Conservation (phyloP, 2,329 filamentous ascomycete species). For the Daldinia eschscholtzii region DNA sequence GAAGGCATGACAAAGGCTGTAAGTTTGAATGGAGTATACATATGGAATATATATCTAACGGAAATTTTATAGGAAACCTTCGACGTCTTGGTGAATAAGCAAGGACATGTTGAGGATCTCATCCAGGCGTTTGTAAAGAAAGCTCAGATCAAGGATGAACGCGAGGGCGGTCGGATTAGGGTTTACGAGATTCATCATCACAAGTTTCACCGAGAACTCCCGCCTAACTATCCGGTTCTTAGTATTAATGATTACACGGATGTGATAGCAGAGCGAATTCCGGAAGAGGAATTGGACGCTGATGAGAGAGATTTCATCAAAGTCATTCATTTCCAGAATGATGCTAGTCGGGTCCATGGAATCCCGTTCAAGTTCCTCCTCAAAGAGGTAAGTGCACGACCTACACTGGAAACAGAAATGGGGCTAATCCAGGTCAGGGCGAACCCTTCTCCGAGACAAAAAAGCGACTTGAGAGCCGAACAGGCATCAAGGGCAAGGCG, state of each 20-base stretch:
- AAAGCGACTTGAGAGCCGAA: slow-evolving; percentile 91
- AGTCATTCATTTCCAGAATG: slow-evolving; percentile 93
- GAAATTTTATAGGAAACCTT: slow-evolving; percentile 71
- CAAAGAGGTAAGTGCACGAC: slow-evolving; percentile 72
- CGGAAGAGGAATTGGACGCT: slow-evolving; percentile 76
- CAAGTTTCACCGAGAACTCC: slow-evolving; percentile 85
- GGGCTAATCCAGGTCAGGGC: slow-evolving; percentile 63
- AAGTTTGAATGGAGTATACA: slow-evolving; percentile 50
- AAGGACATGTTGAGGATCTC: slow-evolving; percentile 82
- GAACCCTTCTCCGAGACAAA: slow-evolving; percentile 93
- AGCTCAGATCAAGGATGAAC: slow-evolving; percentile 80
- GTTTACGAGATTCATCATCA: slow-evolving; percentile 86
- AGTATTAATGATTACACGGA: slow-evolving; percentile 88
- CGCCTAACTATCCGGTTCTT: slow-evolving; percentile 77
- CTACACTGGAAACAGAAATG: neutral
- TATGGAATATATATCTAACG: slow-evolving; percentile 46
- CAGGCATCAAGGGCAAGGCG: slow-evolving; percentile 95
- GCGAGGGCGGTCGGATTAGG: slow-evolving; percentile 75
- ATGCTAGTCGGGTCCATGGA: slow-evolving; percentile 85
- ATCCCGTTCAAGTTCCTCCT: slow-evolving; percentile 92
- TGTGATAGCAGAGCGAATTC: slow-evolving; percentile 84
- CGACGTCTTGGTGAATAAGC: slow-evolving; percentile 90
- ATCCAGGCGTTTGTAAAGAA: slow-evolving; percentile 83
- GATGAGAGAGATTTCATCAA: slow-evolving; percentile 74
- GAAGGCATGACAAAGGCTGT: slow-evolving; percentile 95